Percentiles rank a stretch among this genome's conserved stretches.
Evolutionary conservation across 495 filamentous ascomycete genomes (phyloP).

Genomic region (Trichodelitschia bisporula): DNA sequence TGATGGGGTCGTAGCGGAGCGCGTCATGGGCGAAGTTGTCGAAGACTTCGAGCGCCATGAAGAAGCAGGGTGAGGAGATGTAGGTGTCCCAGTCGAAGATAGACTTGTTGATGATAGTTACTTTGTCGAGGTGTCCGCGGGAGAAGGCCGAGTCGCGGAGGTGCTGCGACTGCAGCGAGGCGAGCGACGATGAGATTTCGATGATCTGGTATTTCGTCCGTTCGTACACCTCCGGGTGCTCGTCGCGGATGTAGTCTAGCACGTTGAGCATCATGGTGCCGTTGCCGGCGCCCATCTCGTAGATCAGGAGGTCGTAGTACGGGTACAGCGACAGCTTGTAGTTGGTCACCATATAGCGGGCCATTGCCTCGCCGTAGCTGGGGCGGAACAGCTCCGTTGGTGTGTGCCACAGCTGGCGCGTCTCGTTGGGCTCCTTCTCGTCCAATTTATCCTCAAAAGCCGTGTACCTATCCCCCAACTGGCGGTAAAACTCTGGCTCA

Average conservation of each 20-base stretch:
- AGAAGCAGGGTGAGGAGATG: slow-evolving; percentile 81
- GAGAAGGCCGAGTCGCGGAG: slow-evolving; percentile 34
- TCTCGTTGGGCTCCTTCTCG: slow-evolving; percentile 35
- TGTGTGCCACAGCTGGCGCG: slow-evolving; percentile 92
- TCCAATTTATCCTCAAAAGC: slow-evolving; percentile 82
- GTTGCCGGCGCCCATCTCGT: slow-evolving; percentile 95
- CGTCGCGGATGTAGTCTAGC: slow-evolving; percentile 80
- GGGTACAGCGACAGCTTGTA: slow-evolving; percentile 87
- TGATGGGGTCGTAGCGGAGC: slow-evolving; percentile 60
- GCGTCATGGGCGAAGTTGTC: slow-evolving; percentile 96
- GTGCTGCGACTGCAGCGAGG: slow-evolving; percentile 48
- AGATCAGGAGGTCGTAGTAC: slow-evolving; percentile 92
- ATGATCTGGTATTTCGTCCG: slow-evolving; percentile 89
- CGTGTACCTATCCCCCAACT: slow-evolving; percentile 56
- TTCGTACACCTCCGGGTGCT: slow-evolving; percentile 76
- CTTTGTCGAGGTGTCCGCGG: slow-evolving; percentile 53
- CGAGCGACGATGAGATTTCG: slow-evolving; percentile 68
- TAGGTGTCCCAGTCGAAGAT: slow-evolving; percentile 83
- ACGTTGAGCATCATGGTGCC: slow-evolving; percentile 97
- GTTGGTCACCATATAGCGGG: slow-evolving; percentile 79
- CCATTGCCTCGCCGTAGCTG: slow-evolving; percentile 91
- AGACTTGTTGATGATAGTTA: slow-evolving; percentile 82
- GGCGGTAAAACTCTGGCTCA: slow-evolving; percentile 54
- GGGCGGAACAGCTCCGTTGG: slow-evolving; percentile 92
- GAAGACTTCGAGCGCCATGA: slow-evolving; percentile 94